Conservation (phyloP, 257 asterid genomes). For the Cynanchum wilfordii region DNA sequence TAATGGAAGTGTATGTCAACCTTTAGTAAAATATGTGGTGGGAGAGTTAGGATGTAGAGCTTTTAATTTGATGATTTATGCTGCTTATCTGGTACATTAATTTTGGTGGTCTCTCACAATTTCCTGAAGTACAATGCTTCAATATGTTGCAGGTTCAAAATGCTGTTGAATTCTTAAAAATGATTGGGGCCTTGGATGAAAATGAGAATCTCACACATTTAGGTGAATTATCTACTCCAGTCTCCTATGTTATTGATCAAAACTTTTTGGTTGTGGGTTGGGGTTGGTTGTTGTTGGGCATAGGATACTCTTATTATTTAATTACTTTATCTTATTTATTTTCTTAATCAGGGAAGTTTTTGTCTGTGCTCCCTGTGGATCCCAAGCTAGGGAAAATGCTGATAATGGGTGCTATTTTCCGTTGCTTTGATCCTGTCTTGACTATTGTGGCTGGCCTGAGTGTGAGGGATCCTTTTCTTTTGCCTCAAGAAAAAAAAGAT, state of each 20-base stretch:
- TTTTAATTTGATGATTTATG: neutral
- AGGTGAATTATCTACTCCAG: slow-evolving; percentile 36
- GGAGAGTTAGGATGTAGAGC: neutral
- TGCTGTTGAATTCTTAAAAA: slow-evolving; percentile 92
- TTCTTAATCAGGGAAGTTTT: slow-evolving; percentile 61
- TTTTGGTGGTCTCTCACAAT: neutral
- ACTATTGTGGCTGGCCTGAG: slow-evolving; percentile 96
- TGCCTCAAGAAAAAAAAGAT: slow-evolving; percentile 96
- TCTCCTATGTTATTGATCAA: slow-evolving; percentile 1
- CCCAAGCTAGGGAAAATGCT: slow-evolving; percentile 99
- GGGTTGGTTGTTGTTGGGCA: neutral
- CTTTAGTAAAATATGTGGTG: neutral
- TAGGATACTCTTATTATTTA: neutral
- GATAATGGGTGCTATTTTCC: slow-evolving; percentile 81
- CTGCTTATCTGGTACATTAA: neutral
- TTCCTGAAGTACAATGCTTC: neutral
- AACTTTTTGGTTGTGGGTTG: neutral
- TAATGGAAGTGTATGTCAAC: neutral
- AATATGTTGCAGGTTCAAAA: slow-evolving; percentile 74
- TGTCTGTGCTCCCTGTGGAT: slow-evolving; percentile 95
- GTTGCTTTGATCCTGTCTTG: slow-evolving; percentile 90
- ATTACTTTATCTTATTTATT: slow-evolving; percentile 8
- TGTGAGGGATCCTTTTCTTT: slow-evolving; percentile 91
- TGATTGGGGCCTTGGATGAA: slow-evolving; percentile 95
- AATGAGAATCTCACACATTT: slow-evolving; percentile 91